These are phyloP conservation scores for Trichophyton equinum DNA, from an alignment of 2,329 filamentous ascomycete genomes.

Conservation along the genomic window DNA sequence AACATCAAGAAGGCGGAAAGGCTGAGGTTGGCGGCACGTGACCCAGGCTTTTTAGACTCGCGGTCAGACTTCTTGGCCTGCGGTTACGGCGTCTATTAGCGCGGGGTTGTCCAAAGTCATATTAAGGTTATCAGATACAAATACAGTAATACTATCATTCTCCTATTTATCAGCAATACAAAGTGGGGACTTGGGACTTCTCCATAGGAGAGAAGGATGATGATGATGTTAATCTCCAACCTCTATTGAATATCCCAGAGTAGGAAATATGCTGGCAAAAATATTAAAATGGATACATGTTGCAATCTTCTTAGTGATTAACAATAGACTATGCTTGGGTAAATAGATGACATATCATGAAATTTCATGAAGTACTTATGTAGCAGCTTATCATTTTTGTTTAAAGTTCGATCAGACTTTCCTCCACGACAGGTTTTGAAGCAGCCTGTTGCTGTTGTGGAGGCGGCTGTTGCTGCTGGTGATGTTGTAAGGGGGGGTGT, in stretches of 20 bases:
- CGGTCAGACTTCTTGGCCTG: no score
- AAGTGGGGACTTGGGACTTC: no score
- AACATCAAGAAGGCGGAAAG: no score
- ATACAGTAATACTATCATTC: no score
- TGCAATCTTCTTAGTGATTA: not conserved
- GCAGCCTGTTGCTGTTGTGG: slow-evolving; percentile 45
- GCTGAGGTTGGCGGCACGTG: no score
- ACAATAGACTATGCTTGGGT: not conserved
- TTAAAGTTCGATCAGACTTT: slow-evolving; percentile 68
- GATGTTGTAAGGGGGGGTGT: slow-evolving; percentile 37
- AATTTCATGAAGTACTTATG: not conserved
- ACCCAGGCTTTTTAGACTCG: no score
- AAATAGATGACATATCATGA: not conserved
- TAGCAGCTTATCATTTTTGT: not conserved
- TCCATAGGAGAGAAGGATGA: not conserved
- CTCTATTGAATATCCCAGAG: not conserved
- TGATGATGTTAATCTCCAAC: not conserved
- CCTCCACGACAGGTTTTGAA: slow-evolving; percentile 47
- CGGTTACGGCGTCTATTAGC: no score
- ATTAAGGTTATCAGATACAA: no score
- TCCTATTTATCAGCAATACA: no score
- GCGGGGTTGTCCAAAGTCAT: no score
- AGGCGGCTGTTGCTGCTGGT: slow-evolving; percentile 38
- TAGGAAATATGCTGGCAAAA: not conserved
- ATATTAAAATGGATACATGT: not conserved